Base-by-base conservation (phyloP, 805 yeast genomes). In the Wickerhamomyces pijperi region DNA sequence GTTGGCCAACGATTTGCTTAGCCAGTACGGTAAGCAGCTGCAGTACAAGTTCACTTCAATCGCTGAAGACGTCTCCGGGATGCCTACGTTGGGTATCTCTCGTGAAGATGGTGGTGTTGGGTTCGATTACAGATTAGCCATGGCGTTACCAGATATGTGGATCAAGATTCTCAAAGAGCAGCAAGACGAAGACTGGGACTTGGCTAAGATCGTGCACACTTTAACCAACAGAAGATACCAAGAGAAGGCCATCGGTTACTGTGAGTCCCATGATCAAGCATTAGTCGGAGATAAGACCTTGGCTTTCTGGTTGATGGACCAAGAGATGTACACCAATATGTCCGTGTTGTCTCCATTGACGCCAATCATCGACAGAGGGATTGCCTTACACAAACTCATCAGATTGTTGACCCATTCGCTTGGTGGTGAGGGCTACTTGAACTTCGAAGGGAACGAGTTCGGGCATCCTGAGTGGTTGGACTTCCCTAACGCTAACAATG, bases 71-170 rank as follows among this genome's bases (percentile, higher is more conserved):
- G 98, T 90, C 36, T 80, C 92, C 37, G 98, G 98, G 11, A 90
- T 90, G 81, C 98, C 98, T 28, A 87, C 97, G 1, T 64, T 92
- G 41, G 90, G 97, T 59, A 60, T 83, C 40, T 78, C 92, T 5
- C 69, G 84, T 37, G 38, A 49, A 0, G 56, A 65, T 19, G 97
- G 97, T 36, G 98, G 98, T 41, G 78, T 82, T 44, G 98, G 97
- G 0, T 90, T 90, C 53, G 92, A 88, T 57, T 90, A 90, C 59
- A 70, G 97, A 46, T 68, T 90, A 39, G 92, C 95, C 2, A 90
- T 90, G 98, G 97, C 97, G 1, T 68, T 90, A 43, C 98, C 98
- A 4, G 98, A 90, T 59, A 90, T 90, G 97, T 90, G 98, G 98
- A 90, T 90, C 64, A 92, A 92, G 59, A 60, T 87, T 36, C 63